Evolutionary conservation across 2,329 filamentous ascomycete genomes (phyloP).

Genomic region (Parafenestella ontariensis): DNA sequence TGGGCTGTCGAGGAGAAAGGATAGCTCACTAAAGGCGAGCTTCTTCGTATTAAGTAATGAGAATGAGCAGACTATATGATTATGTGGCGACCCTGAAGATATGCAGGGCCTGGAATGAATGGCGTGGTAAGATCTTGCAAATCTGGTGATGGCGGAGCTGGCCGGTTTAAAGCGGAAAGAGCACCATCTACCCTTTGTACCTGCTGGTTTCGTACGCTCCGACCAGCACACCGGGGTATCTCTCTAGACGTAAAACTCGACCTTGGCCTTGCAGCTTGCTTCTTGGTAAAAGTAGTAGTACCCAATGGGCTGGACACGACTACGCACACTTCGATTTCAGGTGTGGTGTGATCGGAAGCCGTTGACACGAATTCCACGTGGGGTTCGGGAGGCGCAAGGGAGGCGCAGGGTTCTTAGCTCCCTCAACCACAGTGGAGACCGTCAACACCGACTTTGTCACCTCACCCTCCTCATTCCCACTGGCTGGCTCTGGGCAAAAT

Average conservation of each 20-base stretch:
- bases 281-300: background rate
- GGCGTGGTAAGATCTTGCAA: conserved; percentile 26
- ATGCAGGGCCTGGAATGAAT: background rate
- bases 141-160: conserved; percentile 38
- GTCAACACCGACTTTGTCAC: conserved; percentile 21
- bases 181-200: conserved; percentile 3
- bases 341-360: background rate
- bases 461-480: conserved; percentile 16
- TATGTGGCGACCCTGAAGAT: background rate
- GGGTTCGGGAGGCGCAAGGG: conserved; percentile 5
- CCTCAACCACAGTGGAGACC: conserved; percentile 14
- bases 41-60: background rate
- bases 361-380: conserved; percentile 6
- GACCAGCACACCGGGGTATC: background rate
- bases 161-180: conserved; percentile 20
- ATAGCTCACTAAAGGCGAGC: no score
- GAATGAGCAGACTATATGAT: background rate
- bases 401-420: conserved; percentile 17
- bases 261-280: background rate
- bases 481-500: conserved; percentile 7
- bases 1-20: background rate
- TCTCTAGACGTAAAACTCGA: background rate
- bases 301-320: background rate
- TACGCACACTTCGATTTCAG: background rate
- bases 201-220: conserved; percentile 9